A percentile compares a stretch with the other conserved stretches of the same genome.
Conservation (phyloP, 495 filamentous ascomycete species). For the Trichoderma asperelloides region DNA sequence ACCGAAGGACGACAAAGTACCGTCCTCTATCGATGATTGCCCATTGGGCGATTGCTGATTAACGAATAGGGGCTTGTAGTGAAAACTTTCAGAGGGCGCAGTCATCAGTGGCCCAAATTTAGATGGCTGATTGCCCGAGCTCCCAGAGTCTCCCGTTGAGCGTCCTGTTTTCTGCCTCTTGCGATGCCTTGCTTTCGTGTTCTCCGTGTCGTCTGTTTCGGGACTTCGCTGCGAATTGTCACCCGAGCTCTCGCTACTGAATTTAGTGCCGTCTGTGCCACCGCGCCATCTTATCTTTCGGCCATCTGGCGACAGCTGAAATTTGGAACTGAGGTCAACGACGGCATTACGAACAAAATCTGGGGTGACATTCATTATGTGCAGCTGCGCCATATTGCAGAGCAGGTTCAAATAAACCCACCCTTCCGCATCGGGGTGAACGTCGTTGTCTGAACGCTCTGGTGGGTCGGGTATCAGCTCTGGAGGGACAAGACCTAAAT, state of each 20-base stretch:
- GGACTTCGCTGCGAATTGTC: slow-evolving; percentile 33
- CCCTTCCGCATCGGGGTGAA: slow-evolving; percentile 45
- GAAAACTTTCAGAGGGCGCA: slow-evolving; percentile 38
- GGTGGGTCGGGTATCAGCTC: slow-evolving; percentile 18
- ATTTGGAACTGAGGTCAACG: slow-evolving; percentile 51
- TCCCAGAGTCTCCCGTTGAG: slow-evolving; percentile 11
- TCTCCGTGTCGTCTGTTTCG: slow-evolving; percentile 32
- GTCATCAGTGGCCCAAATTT: slow-evolving; percentile 29
- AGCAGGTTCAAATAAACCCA: slow-evolving; percentile 81
- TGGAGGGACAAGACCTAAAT: slow-evolving; percentile 53
- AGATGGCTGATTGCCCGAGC: slow-evolving; percentile 24
- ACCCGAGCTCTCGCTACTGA: slow-evolving; percentile 46
- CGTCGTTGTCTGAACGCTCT: slow-evolving; percentile 24
- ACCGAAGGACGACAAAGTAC: slow-evolving; percentile 24
- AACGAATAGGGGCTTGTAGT: slow-evolving; percentile 57
- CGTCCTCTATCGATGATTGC: slow-evolving; percentile 30
- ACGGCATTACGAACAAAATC: slow-evolving; percentile 64
- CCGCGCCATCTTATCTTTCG: slow-evolving; percentile 67
- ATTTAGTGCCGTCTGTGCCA: slow-evolving; percentile 47
- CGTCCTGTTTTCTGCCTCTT: slow-evolving; percentile 30
- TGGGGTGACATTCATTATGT: slow-evolving; percentile 66
- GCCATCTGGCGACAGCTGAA: slow-evolving; percentile 66
- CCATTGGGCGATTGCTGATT: slow-evolving; percentile 37
- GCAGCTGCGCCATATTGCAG: slow-evolving; percentile 70
- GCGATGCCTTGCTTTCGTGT: slow-evolving; percentile 23